These are phyloP conservation scores for Lentinula guzmanii DNA, from an alignment of 768 basidiomycete genomes.

Conservation along the genomic window DNA sequence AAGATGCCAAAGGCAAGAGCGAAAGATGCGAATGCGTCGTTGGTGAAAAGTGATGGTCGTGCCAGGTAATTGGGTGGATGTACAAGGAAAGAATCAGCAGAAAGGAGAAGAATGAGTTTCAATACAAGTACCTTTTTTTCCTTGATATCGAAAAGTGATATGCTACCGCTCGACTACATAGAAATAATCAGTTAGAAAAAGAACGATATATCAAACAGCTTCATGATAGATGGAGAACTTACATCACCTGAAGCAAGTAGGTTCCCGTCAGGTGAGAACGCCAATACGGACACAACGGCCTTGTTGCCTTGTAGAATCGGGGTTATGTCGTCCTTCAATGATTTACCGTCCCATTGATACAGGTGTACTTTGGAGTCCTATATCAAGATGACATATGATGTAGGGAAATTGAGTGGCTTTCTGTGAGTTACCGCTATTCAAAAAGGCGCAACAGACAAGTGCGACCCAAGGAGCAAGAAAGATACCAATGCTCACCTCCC, in stretches of 20 bases:
- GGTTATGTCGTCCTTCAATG: constrained; percentile 47
- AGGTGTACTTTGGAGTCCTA: constrained; percentile 75
- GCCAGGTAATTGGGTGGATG: too few relatives aligned
- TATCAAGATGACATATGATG: not conserved
- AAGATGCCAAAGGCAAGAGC: not conserved
- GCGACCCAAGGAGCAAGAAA: not conserved
- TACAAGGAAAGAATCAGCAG: not conserved
- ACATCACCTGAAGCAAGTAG: constrained; percentile 85
- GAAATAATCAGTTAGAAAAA: not conserved
- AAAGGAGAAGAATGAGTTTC: not conserved
- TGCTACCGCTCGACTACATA: constrained; percentile 69
- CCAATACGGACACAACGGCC: constrained; percentile 64
- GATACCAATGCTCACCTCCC: constrained; percentile 43
- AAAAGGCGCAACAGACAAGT: not conserved
- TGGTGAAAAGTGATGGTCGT: not conserved
- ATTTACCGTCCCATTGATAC: constrained; percentile 64
- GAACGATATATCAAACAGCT: not conserved
- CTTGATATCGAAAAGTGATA: constrained; percentile 68
- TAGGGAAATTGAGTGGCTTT: not conserved
- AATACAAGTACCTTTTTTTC: constrained; percentile 47
- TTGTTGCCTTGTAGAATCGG: constrained; percentile 54
- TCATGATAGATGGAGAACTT: constrained; percentile 23
- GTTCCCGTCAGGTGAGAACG: constrained; percentile 74
- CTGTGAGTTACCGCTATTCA: not conserved
- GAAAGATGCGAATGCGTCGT: not conserved